Evolutionary conservation across 371 early-diverging fungal genomes (phyloP), one percentile per base, ranked within the genome.

Genomic region (Syncephalastrum contaminatum): DNA sequence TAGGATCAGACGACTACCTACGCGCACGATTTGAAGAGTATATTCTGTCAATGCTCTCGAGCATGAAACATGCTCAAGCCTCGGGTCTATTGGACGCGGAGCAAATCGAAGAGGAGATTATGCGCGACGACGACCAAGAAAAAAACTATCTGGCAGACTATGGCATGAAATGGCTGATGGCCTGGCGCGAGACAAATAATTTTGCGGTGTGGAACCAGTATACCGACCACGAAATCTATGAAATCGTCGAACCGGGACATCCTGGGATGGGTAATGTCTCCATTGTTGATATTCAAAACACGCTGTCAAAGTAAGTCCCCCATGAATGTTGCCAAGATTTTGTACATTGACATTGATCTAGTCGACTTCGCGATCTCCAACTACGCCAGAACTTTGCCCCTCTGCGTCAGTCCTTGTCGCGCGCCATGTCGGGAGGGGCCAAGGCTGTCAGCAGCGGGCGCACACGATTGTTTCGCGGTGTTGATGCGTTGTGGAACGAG

Each of bases 1-100:
- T 80, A 27, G 93, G 91, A 22, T 85, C 87, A n/a, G 91, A 93
- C 52, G 90, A 90, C 50, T 88, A 89, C 56, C 73, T 93, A 19
- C 80, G 93, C 25, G 75, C 86, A 12, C 80, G 86, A 42, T 90
- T 93, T 58, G 92, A 93, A 67, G 75, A 79, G 52, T 93, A 93
- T 56, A 68, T 90, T 5, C 57, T 86, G 40, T 80, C 88, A 0
- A 55, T 91, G 15, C 66, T 91, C 43, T 83, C 87, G 1, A 88
- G 88, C 18, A 81, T 88, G 41, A 87, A 87, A 51, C 75, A 83
- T 60, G 81, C 84, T 2, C 82, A 83, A 46, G 72, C 67, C 36
- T 68, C 77, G 14, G 64, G 72, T 43, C 24, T 67, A 6, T 56
- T 81, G 18, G 58, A 65, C 22, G 60, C 74, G 2, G 56, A 59